These are phyloP conservation scores for Gonapodya sp. DNA, from an alignment of 192 early-diverging fungal genomes.

Conservation along the genomic window DNA sequence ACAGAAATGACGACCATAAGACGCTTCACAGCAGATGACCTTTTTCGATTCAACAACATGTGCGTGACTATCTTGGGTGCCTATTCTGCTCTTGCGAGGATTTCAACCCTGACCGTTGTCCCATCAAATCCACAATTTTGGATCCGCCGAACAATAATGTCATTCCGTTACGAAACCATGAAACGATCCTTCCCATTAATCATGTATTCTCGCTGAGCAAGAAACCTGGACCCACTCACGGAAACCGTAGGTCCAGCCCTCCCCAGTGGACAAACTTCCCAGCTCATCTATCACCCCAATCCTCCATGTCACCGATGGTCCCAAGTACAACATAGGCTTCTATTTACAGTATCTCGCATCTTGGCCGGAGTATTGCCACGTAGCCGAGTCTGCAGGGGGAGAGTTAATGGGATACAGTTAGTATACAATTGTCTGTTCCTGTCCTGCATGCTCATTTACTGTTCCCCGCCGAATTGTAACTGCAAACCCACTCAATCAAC, in stretches of 20 bases:
- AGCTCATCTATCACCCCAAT: not conserved
- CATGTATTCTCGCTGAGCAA: conserved; percentile 18
- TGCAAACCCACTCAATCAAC: no score
- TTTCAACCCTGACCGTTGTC: no score
- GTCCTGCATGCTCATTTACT: not conserved
- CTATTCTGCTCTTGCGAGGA: no score
- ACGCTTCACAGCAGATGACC: conserved; percentile 77
- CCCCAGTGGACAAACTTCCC: not conserved
- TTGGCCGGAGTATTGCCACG: conserved; percentile 89
- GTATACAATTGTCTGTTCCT: conserved; percentile 2
- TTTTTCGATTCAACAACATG: conserved; percentile 92
- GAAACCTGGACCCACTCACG: conserved; percentile 86
- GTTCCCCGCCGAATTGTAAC: no score
- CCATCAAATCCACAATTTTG: no score
- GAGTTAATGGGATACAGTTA: conserved; percentile 78
- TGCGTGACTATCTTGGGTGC: no score
- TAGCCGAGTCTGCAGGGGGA: conserved; percentile 63
- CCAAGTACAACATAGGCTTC: conserved; percentile 86
- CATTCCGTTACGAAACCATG: no score
- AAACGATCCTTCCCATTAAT: not conserved
- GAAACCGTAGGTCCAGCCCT: conserved; percentile 62
- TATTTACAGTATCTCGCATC: conserved; percentile 85
- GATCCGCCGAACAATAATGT: no score
- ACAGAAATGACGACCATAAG: conserved; percentile 36
- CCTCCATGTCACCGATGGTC: not conserved